phyloP scores from a whole-genome alignment of 176 grass and related monocot species.

The Musa troglodytarum region DNA sequence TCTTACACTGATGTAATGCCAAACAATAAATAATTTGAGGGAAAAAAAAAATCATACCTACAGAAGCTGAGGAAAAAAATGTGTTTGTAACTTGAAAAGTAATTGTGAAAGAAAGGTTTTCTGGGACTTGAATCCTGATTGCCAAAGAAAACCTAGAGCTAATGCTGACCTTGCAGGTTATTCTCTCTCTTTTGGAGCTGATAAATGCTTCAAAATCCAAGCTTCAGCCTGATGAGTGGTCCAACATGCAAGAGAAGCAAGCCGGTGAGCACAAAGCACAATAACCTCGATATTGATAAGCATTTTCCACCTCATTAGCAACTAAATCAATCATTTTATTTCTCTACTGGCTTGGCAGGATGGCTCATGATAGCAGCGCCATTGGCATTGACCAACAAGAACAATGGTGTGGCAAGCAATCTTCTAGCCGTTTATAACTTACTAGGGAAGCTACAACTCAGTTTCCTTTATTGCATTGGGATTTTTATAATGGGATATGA shows the following conservation, averaged over 20 bases:
- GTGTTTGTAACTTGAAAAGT: no score
- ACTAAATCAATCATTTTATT: conserved; percentile 12
- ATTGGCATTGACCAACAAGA: conserved; percentile 5
- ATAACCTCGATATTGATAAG: not conserved
- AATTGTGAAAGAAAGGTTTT: not conserved
- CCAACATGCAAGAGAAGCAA: conserved; percentile 24
- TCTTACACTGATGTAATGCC: not conserved
- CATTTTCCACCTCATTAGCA: not conserved
- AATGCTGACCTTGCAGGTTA: conserved; percentile 36
- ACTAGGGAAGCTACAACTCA: conserved; percentile 45
- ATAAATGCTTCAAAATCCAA: conserved; percentile 63
- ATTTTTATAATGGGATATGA: conserved; percentile 35
- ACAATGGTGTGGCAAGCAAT: conserved; percentile 19
- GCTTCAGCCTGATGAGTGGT: conserved; percentile 47
- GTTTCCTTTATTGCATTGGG: conserved; percentile 50
- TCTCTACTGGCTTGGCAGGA: conserved; percentile 5
- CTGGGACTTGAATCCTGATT: not conserved
- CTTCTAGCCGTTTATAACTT: conserved; percentile 28
- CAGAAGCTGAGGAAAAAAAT: no score
- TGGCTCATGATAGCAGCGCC: not conserved
- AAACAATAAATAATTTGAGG: not conserved
- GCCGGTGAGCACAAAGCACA: conserved; percentile 19
- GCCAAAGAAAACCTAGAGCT: not conserved
- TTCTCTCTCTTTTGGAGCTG: conserved; percentile 49
- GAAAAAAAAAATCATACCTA: no score